Conservation (phyloP, 2,329 filamentous ascomycete species). For the Pseudopithomyces chartarum region DNA sequence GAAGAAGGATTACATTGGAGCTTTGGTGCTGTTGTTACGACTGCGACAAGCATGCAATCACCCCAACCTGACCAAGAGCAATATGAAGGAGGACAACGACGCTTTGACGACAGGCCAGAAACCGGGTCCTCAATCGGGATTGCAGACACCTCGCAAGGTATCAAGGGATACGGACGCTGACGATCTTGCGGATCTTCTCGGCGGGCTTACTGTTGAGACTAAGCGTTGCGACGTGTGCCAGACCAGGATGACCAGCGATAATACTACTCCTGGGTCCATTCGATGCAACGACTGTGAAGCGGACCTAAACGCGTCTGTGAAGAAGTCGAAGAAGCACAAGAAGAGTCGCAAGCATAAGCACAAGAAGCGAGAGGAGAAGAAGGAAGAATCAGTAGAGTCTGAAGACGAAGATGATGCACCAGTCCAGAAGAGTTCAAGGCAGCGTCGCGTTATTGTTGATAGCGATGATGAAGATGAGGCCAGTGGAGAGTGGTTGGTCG, state of each 20-base stretch:
- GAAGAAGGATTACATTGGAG: slow-evolving; percentile 88
- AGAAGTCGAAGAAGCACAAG: slow-evolving; percentile 51
- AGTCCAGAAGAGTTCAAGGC: slow-evolving; percentile 27
- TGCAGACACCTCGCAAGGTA: slow-evolving; percentile 44
- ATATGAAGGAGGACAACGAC: slow-evolving; percentile 86
- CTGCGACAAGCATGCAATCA: slow-evolving; percentile 95
- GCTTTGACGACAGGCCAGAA: slow-evolving; percentile 69
- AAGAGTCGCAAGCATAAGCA: slow-evolving; percentile 52
- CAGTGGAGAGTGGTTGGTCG: slow-evolving; percentile 80
- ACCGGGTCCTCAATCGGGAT: slow-evolving; percentile 46
- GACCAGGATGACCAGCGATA: slow-evolving; percentile 64
- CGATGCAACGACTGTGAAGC: slow-evolving; percentile 76
- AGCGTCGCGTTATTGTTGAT: slow-evolving; percentile 59
- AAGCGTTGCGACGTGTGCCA: slow-evolving; percentile 88
- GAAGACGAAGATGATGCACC: slow-evolving; percentile 29
- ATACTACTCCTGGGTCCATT: slow-evolving; percentile 58
- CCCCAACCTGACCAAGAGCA: slow-evolving; percentile 82
- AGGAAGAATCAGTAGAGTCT: slow-evolving; percentile 51
- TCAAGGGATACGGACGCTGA: slow-evolving; percentile 70
- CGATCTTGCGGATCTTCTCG: slow-evolving; percentile 82
- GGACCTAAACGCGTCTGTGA: slow-evolving; percentile 67
- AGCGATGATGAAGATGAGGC: slow-evolving; percentile 71
- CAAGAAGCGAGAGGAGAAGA: slow-evolving; percentile 41
- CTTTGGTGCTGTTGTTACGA: slow-evolving; percentile 87
- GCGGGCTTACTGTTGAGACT: slow-evolving; percentile 76